These are phyloP conservation scores for Scutellaria barbata DNA, from an alignment of 257 asterid species.

Conservation along the genomic window DNA sequence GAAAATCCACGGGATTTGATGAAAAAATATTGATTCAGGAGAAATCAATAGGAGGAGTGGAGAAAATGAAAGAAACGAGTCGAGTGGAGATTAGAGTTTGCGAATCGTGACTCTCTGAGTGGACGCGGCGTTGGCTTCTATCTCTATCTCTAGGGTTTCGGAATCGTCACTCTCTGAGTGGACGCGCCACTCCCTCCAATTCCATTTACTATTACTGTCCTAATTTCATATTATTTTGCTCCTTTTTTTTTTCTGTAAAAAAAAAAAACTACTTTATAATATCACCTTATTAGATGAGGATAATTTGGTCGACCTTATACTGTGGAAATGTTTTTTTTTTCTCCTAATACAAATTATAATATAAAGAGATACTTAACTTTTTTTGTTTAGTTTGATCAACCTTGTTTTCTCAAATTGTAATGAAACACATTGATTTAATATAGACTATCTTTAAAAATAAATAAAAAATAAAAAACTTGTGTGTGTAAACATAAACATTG, in stretches of 20 bases:
- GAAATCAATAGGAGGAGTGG: slow-evolving; percentile 6
- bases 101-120: slow-evolving; percentile 60
- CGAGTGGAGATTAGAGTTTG: slow-evolving; percentile 35
- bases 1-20: slow-evolving; percentile 27
- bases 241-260: not conserved
- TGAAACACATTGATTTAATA: too few species aligned
- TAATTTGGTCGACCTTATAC: too few species aligned
- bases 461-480: too few species aligned
- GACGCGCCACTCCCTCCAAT: slow-evolving; percentile 33
- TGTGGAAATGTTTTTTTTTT: too few species aligned
- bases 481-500: too few species aligned
- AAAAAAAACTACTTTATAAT: too few species aligned
- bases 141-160: slow-evolving; percentile 31
- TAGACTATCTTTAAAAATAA: too few species aligned
- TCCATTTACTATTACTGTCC: not conserved
- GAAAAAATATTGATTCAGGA: slow-evolving; percentile 12
- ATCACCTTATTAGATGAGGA: too few species aligned
- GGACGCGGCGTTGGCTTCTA: slow-evolving; percentile 41
- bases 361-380: too few species aligned
- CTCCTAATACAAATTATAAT: too few species aligned
- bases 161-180: slow-evolving; percentile 50
- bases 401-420: too few species aligned
- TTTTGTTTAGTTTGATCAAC: too few species aligned
- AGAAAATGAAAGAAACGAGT: slow-evolving; percentile 43
- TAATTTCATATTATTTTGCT: not conserved